A percentile compares a stretch with the other conserved stretches of the same genome.
phyloP scores from a whole-genome alignment of 345 rosid species.

The Eucalyptus curtisii region DNA sequence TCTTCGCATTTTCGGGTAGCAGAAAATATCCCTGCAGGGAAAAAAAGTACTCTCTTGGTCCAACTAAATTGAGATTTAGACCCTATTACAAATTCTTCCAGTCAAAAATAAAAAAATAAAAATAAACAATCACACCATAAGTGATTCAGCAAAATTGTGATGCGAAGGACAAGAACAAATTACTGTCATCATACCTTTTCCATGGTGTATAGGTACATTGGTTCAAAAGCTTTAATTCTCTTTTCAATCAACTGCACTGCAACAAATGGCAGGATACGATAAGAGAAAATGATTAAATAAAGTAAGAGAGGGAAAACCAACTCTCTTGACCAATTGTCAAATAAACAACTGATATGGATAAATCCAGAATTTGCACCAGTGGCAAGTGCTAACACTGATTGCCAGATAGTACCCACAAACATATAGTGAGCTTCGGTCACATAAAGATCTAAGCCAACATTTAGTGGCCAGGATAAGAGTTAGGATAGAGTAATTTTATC shows the following conservation, averaged over 20 bases:
- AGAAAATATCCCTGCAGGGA: constrained; percentile 71
- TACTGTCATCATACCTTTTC: constrained; percentile 55
- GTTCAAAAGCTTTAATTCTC: constrained; percentile 75
- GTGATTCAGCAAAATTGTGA: neutral
- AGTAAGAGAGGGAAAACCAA: neutral
- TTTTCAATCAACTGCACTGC: constrained; percentile 83
- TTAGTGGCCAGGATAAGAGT: neutral
- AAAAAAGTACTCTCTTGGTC: neutral
- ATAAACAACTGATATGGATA: neutral
- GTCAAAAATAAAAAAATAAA: neutral
- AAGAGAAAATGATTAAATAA: neutral
- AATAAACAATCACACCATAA: neutral
- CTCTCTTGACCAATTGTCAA: neutral
- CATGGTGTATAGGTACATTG: constrained; percentile 80
- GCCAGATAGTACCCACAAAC: neutral
- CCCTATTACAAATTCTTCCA: neutral
- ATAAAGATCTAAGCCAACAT: neutral
- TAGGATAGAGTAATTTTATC: neutral
- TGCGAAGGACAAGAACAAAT: neutral
- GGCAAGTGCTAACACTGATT: neutral
- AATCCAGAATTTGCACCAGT: neutral
- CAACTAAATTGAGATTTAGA: neutral
- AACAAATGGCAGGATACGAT: constrained; percentile 1
- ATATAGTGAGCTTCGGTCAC: neutral
- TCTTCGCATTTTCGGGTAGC: constrained; percentile 82